These are phyloP conservation scores for Lonicera japonica DNA, from an alignment of 129 eudicot species.

Conservation along the genomic window DNA sequence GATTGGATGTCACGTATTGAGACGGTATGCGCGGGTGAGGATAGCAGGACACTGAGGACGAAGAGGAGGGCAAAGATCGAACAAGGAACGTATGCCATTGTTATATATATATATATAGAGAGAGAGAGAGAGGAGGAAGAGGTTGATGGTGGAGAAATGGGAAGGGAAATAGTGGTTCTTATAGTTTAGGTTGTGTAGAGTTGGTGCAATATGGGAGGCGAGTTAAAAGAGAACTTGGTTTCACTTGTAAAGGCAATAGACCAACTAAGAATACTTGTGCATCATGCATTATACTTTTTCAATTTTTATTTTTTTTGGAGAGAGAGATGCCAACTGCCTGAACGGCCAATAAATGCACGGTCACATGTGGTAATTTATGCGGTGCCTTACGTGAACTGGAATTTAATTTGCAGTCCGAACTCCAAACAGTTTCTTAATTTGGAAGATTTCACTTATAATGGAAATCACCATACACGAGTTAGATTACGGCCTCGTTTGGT, in stretches of 20 bases:
- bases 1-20: slow-evolving; percentile 25
- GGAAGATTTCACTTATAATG: no score
- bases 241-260: background rate
- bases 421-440: no score
- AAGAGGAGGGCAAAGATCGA: slow-evolving; percentile 12
- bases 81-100: slow-evolving; percentile 31
- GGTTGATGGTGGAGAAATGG: slow-evolving; percentile 19
- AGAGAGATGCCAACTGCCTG: slow-evolving; percentile 23
- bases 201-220: slow-evolving; percentile 18
- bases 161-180: slow-evolving; percentile 13
- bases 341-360: slow-evolving; percentile 26
- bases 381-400: no score
- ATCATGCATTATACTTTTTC: slow-evolving; percentile 16
- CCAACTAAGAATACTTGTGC: no score
- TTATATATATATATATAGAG: background rate
- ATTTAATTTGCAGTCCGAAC: no score
- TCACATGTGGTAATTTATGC: no score
- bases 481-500: no score
- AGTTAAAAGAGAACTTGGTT: slow-evolving; percentile 5
- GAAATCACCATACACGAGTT: no score
- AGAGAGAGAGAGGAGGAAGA: background rate
- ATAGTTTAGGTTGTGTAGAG: slow-evolving; percentile 11
- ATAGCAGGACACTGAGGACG: slow-evolving; percentile 25
- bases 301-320: background rate
- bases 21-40: background rate